phyloP scores from a whole-genome alignment of 345 rosid species.

The Gossypium australe region DNA sequence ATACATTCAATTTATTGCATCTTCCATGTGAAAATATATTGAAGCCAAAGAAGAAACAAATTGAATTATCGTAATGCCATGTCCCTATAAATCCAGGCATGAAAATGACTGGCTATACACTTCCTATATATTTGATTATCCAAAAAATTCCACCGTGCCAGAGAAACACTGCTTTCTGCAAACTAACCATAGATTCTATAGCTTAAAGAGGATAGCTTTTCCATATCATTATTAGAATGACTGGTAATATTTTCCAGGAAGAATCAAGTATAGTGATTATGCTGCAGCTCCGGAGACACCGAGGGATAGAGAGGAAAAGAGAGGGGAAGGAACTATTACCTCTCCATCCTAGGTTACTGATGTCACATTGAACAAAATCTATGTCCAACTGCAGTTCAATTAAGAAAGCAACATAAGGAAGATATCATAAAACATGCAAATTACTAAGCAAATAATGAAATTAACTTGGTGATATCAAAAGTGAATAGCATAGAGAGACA shows the following conservation, averaged over 20 bases:
- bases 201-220: background rate
- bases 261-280: background rate
- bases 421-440: background rate
- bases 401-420: conserved; percentile 6
- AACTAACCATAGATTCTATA: background rate
- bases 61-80: background rate
- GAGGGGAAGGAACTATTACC: conserved; percentile 34
- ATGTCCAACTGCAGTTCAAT: conserved; percentile 63
- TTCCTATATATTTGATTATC: background rate
- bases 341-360: conserved; percentile 55
- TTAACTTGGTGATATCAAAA: background rate
- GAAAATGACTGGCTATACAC: background rate
- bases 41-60: background rate
- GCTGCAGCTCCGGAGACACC: background rate
- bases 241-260: background rate
- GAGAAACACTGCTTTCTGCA: background rate
- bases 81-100: background rate
- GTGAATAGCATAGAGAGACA: background rate
- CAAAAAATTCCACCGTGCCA: background rate
- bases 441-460: background rate
- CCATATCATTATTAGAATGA: background rate
- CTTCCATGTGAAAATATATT: background rate
- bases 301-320: background rate
- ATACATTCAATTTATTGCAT: background rate
- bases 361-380: conserved; percentile 64